phyloP scores from a whole-genome alignment of 352 stramenopile genomes.

The Globisporangium okanoganense region DNA sequence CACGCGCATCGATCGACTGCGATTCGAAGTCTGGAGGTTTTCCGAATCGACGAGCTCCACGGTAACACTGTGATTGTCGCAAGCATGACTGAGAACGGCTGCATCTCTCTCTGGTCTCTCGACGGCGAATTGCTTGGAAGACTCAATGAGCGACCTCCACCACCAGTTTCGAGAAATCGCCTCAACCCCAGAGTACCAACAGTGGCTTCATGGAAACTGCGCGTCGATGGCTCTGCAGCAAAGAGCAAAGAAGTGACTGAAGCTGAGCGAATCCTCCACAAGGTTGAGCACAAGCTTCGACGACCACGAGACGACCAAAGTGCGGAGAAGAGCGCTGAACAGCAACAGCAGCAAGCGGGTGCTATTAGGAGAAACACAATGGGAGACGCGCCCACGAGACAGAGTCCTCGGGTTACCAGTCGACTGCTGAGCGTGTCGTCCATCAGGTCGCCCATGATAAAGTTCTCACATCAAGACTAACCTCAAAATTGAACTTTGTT shows the following conservation, averaged over 20 bases:
- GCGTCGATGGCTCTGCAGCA: background rate
- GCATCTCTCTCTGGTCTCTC: slow-evolving; percentile 31
- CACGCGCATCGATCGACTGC: slow-evolving; percentile 16
- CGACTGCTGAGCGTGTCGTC: slow-evolving; percentile 8
- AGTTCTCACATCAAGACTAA: background rate
- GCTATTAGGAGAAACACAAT: background rate
- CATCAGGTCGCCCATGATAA: background rate
- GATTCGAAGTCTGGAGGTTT: slow-evolving; percentile 20
- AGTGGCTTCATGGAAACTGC: slow-evolving; percentile 14
- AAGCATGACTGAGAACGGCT: slow-evolving; percentile 27
- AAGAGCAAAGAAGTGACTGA: background rate
- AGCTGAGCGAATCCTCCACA: slow-evolving; percentile 10
- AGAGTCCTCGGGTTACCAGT: slow-evolving; percentile 5
- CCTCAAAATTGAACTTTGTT: background rate
- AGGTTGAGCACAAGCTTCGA: slow-evolving; percentile 8
- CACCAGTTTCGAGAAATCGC: background rate
- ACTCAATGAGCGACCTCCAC: slow-evolving; percentile 16
- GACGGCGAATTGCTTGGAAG: slow-evolving; percentile 27
- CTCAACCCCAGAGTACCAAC: background rate
- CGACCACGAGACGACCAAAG: background rate
- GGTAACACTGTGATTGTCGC: slow-evolving; percentile 14
- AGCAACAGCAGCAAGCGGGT: background rate
- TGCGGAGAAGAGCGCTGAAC: background rate
- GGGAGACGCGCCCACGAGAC: background rate
- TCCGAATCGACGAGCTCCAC: slow-evolving; percentile 7